Base-by-base conservation (phyloP, 78 protist genomes). In the Chrysochromulina tobinii region DNA sequence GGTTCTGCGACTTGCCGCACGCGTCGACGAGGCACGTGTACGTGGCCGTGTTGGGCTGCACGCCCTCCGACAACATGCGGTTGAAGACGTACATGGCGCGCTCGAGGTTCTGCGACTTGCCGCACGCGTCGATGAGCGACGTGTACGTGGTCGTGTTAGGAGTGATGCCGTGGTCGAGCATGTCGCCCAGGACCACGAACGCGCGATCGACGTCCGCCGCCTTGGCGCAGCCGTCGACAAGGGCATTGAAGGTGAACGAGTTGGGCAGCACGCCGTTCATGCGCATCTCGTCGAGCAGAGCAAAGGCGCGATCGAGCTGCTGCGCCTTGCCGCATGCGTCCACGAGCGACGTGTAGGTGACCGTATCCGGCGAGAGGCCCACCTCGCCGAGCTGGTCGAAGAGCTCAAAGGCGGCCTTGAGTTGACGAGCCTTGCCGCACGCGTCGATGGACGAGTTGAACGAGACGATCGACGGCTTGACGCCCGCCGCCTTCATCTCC, bases 111-210 rank as follows among this genome's bases (percentile, higher is more conserved):
- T 50, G 38, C 17, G 87, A n/a, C 27, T 20, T 6, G 7, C 27
- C 66, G 87, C 87, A 81, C 51, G n/a, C 61, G 51, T 81, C 27
- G 66, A 81, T 81, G 67, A 81, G 87, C 0, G 87, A 3, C 53
- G 61, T 15, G 53, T 55, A 55, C 25, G 72, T 66, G 15, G 27
- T 9, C 25, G 72, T 66, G 21, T 51, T 51, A 0, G 84, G 59
- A 1, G 0, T 57, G 14, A 75, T 12, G 53, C 84, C 84, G 59
- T 9, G 4, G n/a, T 7, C 27, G 7, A 0, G 27, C 84, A 75
- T 75, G 59, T 51, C 59, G 3, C 3, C 27, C 25, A 51, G 55
- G 25, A 17, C 14, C 25, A 3, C 18, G n/a, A 75, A 50, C 55
- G 84, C 84, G n/a, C 59, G 53, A n/a, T 75, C 84, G 27, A 51